Base-by-base conservation (phyloP, 805 yeast species). In the Pichia heedii region DNA sequence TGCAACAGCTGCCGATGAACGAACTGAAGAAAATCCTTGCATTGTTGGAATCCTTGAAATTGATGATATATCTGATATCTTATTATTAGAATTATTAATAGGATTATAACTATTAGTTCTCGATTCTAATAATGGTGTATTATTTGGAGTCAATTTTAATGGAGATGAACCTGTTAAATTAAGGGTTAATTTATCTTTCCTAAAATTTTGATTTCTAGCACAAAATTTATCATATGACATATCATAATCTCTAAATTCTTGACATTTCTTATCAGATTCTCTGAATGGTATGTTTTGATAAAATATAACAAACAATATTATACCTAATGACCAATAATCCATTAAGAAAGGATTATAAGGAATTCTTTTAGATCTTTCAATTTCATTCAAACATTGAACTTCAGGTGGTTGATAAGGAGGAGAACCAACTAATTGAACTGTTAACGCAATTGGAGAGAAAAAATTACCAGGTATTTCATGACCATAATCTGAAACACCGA, bases 371-470 rank as follows among this genome's bases (percentile, higher is more conserved):
- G 66, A 51, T 24, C 50, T 42, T 8, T 55, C 46, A 24, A 67
- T 58, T 38, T 70, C 78, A 47, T 69, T 71, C 44, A 60, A 62
- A 33, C 60, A 56, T 79, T 77, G 76, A 9, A 84, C 88, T 61
- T 84, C 93, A 1, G 95, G 94, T 7, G 93, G 81, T 5, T 83
- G 75, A 60, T 84, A 84, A 2, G 94, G 94, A 3, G 94, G 86
- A 0, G 90, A 81, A 2, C 95, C 95, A 43, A 84, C 88, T 58
- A 76, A 74, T 5, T 79, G 69, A 24, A 73, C 69, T 34, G 60
- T 54, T 40, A 54, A 34, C 39, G 65, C 69, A 20, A 74, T 45
- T 5, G 66, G 66, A 13, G 77, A 68, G 0, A 60, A 49, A 30
- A 73, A 65, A 60, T 83, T 79, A 9, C 76, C 74, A 0, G 77